Evolutionary conservation across 371 early-diverging fungal species (phyloP).

Genomic region (Basidiobolus heterosporus): DNA sequence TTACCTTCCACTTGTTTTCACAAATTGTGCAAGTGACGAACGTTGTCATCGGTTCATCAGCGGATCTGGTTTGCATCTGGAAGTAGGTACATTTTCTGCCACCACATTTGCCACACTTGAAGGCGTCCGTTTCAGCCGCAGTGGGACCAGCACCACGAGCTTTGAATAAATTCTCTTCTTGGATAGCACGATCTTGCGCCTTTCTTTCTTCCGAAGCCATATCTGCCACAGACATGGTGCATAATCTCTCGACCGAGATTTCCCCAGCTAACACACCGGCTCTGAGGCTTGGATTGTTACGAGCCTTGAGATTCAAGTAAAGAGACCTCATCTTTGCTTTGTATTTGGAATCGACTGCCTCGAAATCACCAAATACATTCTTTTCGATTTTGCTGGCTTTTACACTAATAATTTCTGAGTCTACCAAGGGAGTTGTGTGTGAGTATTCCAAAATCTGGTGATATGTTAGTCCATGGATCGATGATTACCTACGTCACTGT

Average conservation of each 20-base stretch:
- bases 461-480: not conserved
- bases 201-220: conserved; percentile 78
- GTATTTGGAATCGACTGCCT: conserved; percentile 32
- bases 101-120: conserved; percentile 89
- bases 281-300: conserved; percentile 64
- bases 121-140: conserved; percentile 83
- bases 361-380: conserved; percentile 34
- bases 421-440: conserved; percentile 12
- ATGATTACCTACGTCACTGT: conserved; percentile 41
- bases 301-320: conserved; percentile 63
- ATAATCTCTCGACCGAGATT: conserved; percentile 40
- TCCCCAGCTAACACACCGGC: conserved; percentile 53
- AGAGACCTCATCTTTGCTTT: conserved; percentile 67
- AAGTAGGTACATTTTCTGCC: conserved; percentile 78
- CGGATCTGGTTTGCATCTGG: conserved; percentile 96
- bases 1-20: conserved; percentile 69
- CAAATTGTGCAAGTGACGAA: conserved; percentile 79
- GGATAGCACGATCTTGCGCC: conserved; percentile 45
- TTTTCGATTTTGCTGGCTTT: conserved; percentile 52
- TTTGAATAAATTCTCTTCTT: conserved; percentile 53
- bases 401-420: conserved; percentile 36
- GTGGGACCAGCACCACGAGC: conserved; percentile 63
- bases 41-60: conserved; percentile 98
- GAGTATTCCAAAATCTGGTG: too few relatives aligned
- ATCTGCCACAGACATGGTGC: conserved; percentile 65